Percentiles rank a stretch among this genome's conserved stretches.
Evolutionary conservation across 805 yeast species (phyloP).

Genomic region (Metschnikowia borealis): DNA sequence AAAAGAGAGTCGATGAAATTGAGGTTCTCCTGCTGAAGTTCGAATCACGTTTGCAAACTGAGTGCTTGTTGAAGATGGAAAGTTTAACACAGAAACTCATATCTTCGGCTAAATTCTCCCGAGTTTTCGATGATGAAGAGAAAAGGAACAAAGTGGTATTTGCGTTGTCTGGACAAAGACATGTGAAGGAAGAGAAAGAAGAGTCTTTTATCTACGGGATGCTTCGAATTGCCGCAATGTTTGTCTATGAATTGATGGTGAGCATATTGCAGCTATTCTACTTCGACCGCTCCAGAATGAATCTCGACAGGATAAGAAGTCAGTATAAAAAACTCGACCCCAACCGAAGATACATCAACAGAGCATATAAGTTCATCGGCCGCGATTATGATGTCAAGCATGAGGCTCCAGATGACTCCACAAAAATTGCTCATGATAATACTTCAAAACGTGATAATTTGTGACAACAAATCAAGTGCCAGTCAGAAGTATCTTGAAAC

Average conservation of each 20-base stretch:
- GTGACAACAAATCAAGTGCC: not conserved
- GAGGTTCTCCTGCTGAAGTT: slow-evolving; percentile 31
- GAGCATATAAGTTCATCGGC: slow-evolving; percentile 32
- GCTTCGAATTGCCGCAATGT: slow-evolving; percentile 16
- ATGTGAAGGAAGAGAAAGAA: slow-evolving; percentile 7
- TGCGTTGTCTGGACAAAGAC: slow-evolving; percentile 25
- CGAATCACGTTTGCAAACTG: slow-evolving; percentile 26
- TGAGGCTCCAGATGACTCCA: not conserved
- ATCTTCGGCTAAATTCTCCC: slow-evolving; percentile 28
- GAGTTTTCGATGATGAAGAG: slow-evolving; percentile 25
- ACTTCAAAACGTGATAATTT: not conserved
- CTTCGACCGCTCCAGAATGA: slow-evolving; percentile 40
- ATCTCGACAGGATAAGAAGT: slow-evolving; percentile 37
- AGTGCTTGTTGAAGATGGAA: slow-evolving; percentile 24
- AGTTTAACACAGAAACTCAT: slow-evolving; percentile 25
- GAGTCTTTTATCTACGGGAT: not conserved
- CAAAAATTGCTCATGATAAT: slow-evolving; percentile 5
- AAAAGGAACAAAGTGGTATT: slow-evolving; percentile 27
- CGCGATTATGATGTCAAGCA: slow-evolving; percentile 8
- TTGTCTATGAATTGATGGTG: slow-evolving; percentile 31
- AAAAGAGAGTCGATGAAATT: slow-evolving; percentile 37
- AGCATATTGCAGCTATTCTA: slow-evolving; percentile 33
- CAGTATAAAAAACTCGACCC: slow-evolving; percentile 41
- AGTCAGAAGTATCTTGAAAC: not conserved
- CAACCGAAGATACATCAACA: slow-evolving; percentile 32